Evolutionary conservation across 1,284 basidiomycete genomes (phyloP), one percentile per base, ranked within the genome.

Genomic region (Porodaedalea pini): DNA sequence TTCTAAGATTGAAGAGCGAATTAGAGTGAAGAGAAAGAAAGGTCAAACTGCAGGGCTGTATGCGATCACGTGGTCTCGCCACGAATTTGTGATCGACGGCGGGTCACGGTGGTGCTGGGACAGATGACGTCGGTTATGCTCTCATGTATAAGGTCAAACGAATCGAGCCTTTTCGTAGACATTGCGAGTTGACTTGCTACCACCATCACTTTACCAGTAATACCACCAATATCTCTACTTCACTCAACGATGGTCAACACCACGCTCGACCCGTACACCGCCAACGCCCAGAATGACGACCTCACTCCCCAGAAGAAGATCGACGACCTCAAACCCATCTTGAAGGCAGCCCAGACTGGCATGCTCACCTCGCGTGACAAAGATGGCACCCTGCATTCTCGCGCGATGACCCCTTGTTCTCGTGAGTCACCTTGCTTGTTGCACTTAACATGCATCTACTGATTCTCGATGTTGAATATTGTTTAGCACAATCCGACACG

Each of bases 301-400:
- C 68, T 79, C 41, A 76, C 80, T 2, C 77, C 80, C 13, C 78
- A 82, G 63, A 78, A 88, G 66, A 90, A 87, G 70, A 83, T 90
- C 36, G 70, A 76, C 56, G 85, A 77, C 55, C 74, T 89, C 37
- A 83, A 84, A 61, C 70, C 74, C 36, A 79, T 92, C 59, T 67
- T 91, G 58, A 79, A 82, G 58, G 70, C 75, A 0, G 80, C 83
- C 19, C 77, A 82, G 66, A 84, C 82, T 0, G 88, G 86, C 50
- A 92, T 95, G 87, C 75, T 96, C 52, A 89, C 88, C 15, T 90
- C 91, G 15, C 85, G 87, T 47, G 78, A 82, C n/a, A 67, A 80
- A n/a, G 77, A 84, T 61, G 92, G 92, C 1, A 73, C 79, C 51
- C 73, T 97, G 34, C 92, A 95, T 69, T 85, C 90, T 6, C 80